Evolutionary conservation across 768 basidiomycete genomes (phyloP).

Genomic region (Termitomyces sp.): DNA sequence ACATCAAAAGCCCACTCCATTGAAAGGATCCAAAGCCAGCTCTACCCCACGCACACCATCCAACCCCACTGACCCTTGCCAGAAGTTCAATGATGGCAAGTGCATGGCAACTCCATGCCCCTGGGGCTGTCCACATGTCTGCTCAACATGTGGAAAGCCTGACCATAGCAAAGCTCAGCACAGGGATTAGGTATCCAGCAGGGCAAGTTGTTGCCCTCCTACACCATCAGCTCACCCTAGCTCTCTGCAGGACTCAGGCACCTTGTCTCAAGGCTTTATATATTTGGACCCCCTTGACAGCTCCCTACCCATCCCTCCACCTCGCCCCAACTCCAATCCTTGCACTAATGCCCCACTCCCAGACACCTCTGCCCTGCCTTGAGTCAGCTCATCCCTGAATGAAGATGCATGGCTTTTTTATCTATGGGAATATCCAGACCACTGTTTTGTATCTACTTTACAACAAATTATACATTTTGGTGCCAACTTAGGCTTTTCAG

Average conservation of each 20-base stretch:
- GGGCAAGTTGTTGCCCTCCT: not conserved
- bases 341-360: not conserved
- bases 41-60: no score
- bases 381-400: conserved; percentile 12
- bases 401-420: conserved; percentile 16
- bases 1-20: no score
- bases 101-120: not conserved
- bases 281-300: not conserved
- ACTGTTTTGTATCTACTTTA: conserved; percentile 18
- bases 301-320: not conserved
- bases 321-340: not conserved
- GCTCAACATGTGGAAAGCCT: not conserved
- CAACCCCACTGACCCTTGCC: not conserved
- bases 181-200: not conserved
- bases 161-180: not conserved
- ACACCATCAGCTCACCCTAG: not conserved
- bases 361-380: not conserved
- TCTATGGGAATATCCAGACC: conserved; percentile 22
- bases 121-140: not conserved
- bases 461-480: conserved; percentile 22
- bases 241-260: not conserved
- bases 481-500: conserved; percentile 21
- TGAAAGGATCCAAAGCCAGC: no score
- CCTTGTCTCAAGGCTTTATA: not conserved
- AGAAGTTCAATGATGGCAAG: not conserved